These are phyloP conservation scores for Hericium coralloides DNA, from an alignment of 768 basidiomycete species.

Conservation along the genomic window DNA sequence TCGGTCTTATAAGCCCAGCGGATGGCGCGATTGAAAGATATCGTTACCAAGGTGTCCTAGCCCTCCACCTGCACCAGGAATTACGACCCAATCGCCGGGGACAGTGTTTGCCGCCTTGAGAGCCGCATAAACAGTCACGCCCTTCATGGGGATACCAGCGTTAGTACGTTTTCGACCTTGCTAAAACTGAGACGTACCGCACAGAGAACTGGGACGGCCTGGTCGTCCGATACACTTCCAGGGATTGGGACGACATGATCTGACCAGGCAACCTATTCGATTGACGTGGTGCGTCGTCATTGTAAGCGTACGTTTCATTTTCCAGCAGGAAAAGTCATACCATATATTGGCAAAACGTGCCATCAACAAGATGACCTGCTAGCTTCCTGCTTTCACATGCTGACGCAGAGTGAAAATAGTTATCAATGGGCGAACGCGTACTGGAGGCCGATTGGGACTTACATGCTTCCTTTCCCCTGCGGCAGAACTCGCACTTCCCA, in stretches of 20 bases:
- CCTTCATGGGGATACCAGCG: constrained; percentile 13
- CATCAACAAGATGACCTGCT: constrained; percentile 33
- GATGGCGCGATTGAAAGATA: background rate
- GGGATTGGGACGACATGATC: constrained; percentile 38
- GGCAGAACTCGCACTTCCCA: constrained; percentile 32
- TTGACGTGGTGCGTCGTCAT: too few relatives aligned
- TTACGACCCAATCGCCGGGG: constrained; percentile 31
- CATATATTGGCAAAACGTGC: constrained; percentile 33
- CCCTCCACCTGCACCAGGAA: constrained; percentile 33
- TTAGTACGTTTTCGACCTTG: background rate
- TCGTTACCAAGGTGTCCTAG: constrained; percentile 31
- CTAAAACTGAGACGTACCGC: constrained; percentile 19
- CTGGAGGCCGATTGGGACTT: constrained; percentile 1
- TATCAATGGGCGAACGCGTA: background rate
- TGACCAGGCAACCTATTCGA: constrained; percentile 22
- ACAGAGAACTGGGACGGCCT: constrained; percentile 37
- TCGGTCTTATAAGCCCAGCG: background rate
- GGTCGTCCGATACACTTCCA: constrained; percentile 27
- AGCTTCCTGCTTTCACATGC: background rate
- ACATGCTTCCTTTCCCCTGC: constrained; percentile 26
- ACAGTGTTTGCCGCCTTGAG: constrained; percentile 28
- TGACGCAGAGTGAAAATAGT: background rate
- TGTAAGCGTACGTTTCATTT: too few relatives aligned
- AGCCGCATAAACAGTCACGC: constrained; percentile 38
- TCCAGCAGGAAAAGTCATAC: background rate